Conservation (phyloP, 108 stramenopile species). For the Schizochytrium sp. region DNA sequence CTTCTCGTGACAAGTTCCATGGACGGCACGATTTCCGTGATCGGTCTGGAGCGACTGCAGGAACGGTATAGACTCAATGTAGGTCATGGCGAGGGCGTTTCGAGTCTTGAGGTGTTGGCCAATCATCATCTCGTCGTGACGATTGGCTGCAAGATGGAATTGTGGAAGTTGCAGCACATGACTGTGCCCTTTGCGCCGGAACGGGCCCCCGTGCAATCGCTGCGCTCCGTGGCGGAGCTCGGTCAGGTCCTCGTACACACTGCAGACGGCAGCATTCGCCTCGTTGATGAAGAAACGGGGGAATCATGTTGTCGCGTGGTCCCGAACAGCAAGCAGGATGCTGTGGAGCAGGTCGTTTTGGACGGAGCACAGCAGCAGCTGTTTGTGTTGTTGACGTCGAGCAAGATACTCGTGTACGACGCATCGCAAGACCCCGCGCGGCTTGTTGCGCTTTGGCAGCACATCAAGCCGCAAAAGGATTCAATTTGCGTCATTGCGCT, state of each 20-base stretch:
- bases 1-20: not conserved
- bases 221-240: not conserved
- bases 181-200: not conserved
- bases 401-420: not conserved
- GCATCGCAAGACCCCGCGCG: not conserved
- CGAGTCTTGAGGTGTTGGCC: not conserved
- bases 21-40: not conserved
- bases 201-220: not conserved
- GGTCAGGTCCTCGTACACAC: not conserved
- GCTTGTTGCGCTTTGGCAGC: not conserved
- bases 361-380: not conserved
- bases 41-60: not conserved
- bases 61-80: not conserved
- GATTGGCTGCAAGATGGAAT: not conserved
- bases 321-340: not conserved
- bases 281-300: not conserved
- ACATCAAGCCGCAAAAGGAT: not conserved
- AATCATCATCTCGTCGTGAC: not conserved
- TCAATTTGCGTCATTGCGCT: not conserved
- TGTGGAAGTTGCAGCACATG: not conserved
- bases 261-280: not conserved
- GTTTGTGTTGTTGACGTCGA: not conserved
- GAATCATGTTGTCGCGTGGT: not conserved
- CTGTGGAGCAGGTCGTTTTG: not conserved
- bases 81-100: not conserved